Evolutionary conservation across 495 filamentous ascomycete genomes (phyloP), one percentile per base, ranked within the genome.

Genomic region (Apiosordaria backusii): DNA sequence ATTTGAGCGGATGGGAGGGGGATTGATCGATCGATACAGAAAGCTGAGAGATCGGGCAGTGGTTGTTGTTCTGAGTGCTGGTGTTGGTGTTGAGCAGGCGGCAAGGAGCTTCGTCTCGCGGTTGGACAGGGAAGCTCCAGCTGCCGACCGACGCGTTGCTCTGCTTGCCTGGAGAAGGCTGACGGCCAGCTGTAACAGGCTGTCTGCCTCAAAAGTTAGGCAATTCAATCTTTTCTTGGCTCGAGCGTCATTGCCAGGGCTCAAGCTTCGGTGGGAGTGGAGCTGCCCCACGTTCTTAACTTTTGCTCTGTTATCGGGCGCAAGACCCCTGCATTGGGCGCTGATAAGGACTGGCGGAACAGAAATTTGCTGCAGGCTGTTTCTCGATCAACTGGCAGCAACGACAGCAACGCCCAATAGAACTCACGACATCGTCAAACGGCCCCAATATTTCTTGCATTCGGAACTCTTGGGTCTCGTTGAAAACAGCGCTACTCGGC

Each of bases 141-240:
- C 58, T 62, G 63, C 26, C 19, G 63, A 68, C 68, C 65, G 74
- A 78, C 76, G 76, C 76, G 76, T 78, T 77, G 71, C 74, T 67
- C 67, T 71, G 76, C 74, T 77, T 78, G 76, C 76, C 76, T 78
- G 63, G 76, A 76, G 72, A 71, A 72, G 74, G 73, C 72, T 71
- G 70, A 69, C 40, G 35, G 24, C 50, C 35, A 65, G 66, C 26
- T 58, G 60, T 19, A 61, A 29, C 54, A 61, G 50, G 22, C n/a
- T 19, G 3, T 18, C 10, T 67, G 69, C 72, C 68, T 68, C 29
- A 62, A 54, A 65, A 35, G 19, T 62, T 29, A 74, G 72, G 67
- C 63, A 50, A 24, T 45, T 29, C 53, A 64, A 21, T 26, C 4
- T 26, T 29, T 21, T 55, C n/a, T 55, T 23, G 52, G 52, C 52